Conservation (phyloP, 257 asterid genomes). For the Voacanga thouarsii region DNA sequence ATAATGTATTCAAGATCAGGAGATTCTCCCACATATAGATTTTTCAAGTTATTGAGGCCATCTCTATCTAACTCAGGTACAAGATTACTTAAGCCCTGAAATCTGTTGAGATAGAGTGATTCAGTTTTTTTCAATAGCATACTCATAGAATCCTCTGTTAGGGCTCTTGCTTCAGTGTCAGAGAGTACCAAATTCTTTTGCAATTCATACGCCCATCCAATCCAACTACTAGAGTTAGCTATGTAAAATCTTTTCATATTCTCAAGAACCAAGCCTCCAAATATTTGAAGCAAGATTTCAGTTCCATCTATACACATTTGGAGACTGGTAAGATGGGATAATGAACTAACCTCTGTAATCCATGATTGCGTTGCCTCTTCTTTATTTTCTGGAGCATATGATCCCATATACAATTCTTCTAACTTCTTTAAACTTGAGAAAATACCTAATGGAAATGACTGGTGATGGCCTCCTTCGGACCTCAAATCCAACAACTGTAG, state of each 20-base stretch:
- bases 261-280: not conserved
- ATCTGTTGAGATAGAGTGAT: not conserved
- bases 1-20: not conserved
- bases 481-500: conserved; percentile 16
- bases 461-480: not conserved
- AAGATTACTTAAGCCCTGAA: not conserved
- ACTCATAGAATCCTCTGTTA: not conserved
- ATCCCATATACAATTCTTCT: conserved; percentile 20
- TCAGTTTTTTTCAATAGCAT: not conserved
- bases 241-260: not conserved
- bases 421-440: not conserved
- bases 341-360: conserved; percentile 8
- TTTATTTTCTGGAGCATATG: not conserved
- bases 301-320: not conserved
- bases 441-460: conserved; percentile 5
- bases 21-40: not conserved
- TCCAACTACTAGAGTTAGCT: too few relatives aligned
- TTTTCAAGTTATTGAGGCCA: not conserved
- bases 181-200: not conserved
- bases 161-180: not conserved
- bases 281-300: not conserved
- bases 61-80: not conserved
- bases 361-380: not conserved
- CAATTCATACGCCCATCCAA: not conserved
- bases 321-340: conserved; percentile 12